Conservation (phyloP, 2,329 filamentous ascomycete genomes). For the Aureobasidium leucospermi region DNA sequence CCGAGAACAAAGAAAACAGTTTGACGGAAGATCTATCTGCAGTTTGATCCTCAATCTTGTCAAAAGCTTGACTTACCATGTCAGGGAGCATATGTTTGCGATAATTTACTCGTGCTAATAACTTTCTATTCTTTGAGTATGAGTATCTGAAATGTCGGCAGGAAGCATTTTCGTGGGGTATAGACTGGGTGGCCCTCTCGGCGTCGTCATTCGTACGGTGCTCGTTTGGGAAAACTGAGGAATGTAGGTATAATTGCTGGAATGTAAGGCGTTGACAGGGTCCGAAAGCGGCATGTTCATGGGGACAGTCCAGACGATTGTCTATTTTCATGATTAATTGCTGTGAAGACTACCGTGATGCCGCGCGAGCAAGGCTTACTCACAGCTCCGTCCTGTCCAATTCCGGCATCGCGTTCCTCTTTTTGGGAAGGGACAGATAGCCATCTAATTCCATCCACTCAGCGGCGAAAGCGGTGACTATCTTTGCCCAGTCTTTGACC, state of each 20-base stretch:
- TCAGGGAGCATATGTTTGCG: too few relatives aligned
- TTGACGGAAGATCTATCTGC: background rate
- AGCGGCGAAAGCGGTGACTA: slow-evolving; percentile 74
- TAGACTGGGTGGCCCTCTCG: background rate
- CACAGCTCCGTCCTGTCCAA: slow-evolving; percentile 14
- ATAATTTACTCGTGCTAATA: too few relatives aligned
- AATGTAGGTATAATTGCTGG: background rate
- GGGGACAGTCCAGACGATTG: background rate
- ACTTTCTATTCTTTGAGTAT: background rate
- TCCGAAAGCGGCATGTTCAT: background rate
- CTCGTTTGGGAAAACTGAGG: background rate
- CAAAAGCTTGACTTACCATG: background rate
- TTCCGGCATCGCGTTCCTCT: background rate
- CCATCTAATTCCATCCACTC: slow-evolving; percentile 86
- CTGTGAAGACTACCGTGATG: background rate
- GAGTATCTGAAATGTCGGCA: background rate
- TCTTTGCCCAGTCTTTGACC: slow-evolving; percentile 78
- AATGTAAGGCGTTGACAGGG: background rate
- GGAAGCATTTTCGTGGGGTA: background rate
- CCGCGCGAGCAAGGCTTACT: slow-evolving; percentile 13
- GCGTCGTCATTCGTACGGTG: background rate
- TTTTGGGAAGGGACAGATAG: slow-evolving; percentile 30
- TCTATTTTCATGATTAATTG: slow-evolving; percentile 5
- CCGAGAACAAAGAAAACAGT: background rate
- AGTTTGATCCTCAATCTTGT: too few relatives aligned